Percentiles rank a stretch among this genome's conserved stretches.
Evolutionary conservation across 2,329 filamentous ascomycete species (phyloP).

Genomic region (Xylaria sp.): DNA sequence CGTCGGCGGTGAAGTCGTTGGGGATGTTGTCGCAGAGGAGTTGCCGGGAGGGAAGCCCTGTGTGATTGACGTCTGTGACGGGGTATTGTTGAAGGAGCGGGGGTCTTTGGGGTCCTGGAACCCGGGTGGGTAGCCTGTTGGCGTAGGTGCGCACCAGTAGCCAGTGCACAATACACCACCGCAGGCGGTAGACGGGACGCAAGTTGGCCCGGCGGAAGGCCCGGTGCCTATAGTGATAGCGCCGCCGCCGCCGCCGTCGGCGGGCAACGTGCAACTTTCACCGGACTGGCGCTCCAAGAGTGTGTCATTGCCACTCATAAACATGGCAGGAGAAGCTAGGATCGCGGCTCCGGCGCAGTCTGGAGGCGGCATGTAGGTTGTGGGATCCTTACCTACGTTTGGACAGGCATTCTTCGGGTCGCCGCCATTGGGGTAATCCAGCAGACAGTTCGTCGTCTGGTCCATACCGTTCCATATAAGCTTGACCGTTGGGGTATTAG

Average conservation of each 20-base stretch:
- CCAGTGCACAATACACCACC: not conserved
- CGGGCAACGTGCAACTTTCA: constrained; percentile 11
- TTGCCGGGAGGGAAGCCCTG: not conserved
- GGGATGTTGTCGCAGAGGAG: not conserved
- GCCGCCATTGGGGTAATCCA: constrained; percentile 9
- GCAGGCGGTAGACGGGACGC: not conserved
- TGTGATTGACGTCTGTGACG: not conserved
- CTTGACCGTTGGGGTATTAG: not conserved
- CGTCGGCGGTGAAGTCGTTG: not conserved
- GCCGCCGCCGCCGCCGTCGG: constrained; percentile 1
- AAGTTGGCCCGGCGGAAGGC: not conserved
- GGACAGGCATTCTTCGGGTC: constrained; percentile 18
- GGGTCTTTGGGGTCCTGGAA: not conserved
- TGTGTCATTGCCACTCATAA: constrained; percentile 1
- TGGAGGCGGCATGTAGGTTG: constrained; percentile 1
- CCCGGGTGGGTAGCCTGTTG: not conserved
- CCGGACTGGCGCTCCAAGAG: constrained; percentile 18
- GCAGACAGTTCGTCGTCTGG: constrained; percentile 19
- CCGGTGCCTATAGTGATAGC: not conserved
- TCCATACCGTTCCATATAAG: constrained; percentile 26
- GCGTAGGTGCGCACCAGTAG: not conserved
- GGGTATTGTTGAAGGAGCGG: not conserved
- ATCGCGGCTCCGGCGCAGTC: constrained; percentile 2
- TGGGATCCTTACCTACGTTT: constrained; percentile 6
- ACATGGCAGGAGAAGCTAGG: not conserved